Conservation (phyloP, 768 basidiomycete genomes). For the Fomitopsis serialis region DNA sequence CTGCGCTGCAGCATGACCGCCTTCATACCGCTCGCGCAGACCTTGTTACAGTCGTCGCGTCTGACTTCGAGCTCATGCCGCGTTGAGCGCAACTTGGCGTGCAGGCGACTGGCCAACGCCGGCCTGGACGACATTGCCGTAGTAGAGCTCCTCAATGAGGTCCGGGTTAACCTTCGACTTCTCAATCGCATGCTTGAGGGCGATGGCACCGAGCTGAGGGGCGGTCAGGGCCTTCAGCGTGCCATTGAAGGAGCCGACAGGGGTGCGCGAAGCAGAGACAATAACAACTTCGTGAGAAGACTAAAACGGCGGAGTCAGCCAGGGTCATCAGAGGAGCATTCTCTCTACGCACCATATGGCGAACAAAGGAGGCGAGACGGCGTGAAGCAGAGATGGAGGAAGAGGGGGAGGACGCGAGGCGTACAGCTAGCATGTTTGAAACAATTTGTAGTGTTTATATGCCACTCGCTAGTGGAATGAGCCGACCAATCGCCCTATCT, state of each 20-base stretch:
- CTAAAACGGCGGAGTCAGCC: conserved; percentile 5
- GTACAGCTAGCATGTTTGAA: conserved; percentile 14
- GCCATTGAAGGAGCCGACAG: conserved; percentile 91
- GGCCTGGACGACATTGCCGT: conserved; percentile 97
- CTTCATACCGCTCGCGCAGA: conserved; percentile 97
- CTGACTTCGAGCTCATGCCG: conserved; percentile 80
- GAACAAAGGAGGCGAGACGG: conserved; percentile 20
- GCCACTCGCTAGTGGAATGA: conserved; percentile 11
- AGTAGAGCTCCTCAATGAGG: conserved; percentile 90
- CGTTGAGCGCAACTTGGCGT: conserved; percentile 89
- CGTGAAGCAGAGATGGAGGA: conserved; percentile 20
- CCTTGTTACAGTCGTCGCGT: conserved; percentile 99
- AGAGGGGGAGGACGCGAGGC: conserved; percentile 27
- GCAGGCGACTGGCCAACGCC: conserved; percentile 98
- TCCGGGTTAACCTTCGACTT: conserved; percentile 76
- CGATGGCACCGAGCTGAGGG: conserved; percentile 82
- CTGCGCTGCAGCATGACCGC: conserved; percentile 93
- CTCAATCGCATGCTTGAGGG: conserved; percentile 86
- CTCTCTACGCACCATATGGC: conserved; percentile 23
- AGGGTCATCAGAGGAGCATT: too few species aligned
- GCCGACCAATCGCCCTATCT: conserved; percentile 11
- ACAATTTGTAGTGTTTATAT: conserved; percentile 11
- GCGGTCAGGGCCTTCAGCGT: conserved; percentile 84
- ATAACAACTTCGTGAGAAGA: conserved; percentile 79
- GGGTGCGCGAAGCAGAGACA: conserved; percentile 89